phyloP scores from a whole-genome alignment of 441 rosid genomes.

The Manihot esculenta region DNA sequence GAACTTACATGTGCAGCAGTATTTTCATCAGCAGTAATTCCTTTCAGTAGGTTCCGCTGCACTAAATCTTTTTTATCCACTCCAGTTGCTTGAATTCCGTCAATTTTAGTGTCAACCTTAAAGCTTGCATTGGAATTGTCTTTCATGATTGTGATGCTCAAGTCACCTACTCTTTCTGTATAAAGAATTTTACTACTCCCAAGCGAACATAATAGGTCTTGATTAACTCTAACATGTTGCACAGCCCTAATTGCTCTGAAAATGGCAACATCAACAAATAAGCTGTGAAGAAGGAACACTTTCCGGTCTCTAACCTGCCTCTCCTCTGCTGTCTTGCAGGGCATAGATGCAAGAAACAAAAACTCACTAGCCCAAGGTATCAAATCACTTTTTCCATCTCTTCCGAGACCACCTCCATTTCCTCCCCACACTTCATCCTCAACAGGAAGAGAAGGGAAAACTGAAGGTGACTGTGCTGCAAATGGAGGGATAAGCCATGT shows the following conservation, averaged over 20 bases:
- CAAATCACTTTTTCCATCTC: slow-evolving; percentile 52
- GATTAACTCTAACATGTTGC: slow-evolving; percentile 26
- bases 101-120: slow-evolving; percentile 41
- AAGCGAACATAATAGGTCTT: slow-evolving; percentile 20
- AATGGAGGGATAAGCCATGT: slow-evolving; percentile 67
- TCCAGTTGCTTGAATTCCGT: slow-evolving; percentile 35
- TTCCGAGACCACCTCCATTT: slow-evolving; percentile 68
- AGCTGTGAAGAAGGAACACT: slow-evolving; percentile 69
- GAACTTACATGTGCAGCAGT: slow-evolving; percentile 61
- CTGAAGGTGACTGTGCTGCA: slow-evolving; percentile 41
- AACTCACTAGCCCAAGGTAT: slow-evolving; percentile 67
- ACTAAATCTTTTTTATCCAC: slow-evolving; percentile 32
- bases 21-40: slow-evolving; percentile 72
- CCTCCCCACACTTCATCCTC: slow-evolving; percentile 77
- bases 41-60: slow-evolving; percentile 58
- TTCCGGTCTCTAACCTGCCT: slow-evolving; percentile 68
- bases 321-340: slow-evolving; percentile 66
- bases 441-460: slow-evolving; percentile 49
- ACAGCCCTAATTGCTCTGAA: slow-evolving; percentile 58
- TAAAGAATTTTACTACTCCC: slow-evolving; percentile 28
- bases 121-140: slow-evolving; percentile 38
- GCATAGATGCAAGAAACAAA: slow-evolving; percentile 50
- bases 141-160: slow-evolving; percentile 46
- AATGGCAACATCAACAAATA: slow-evolving; percentile 57
- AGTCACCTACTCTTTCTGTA: slow-evolving; percentile 54